Conservation (phyloP, 148 eudicot genomes). For the Pharnaceum exiguum region DNA sequence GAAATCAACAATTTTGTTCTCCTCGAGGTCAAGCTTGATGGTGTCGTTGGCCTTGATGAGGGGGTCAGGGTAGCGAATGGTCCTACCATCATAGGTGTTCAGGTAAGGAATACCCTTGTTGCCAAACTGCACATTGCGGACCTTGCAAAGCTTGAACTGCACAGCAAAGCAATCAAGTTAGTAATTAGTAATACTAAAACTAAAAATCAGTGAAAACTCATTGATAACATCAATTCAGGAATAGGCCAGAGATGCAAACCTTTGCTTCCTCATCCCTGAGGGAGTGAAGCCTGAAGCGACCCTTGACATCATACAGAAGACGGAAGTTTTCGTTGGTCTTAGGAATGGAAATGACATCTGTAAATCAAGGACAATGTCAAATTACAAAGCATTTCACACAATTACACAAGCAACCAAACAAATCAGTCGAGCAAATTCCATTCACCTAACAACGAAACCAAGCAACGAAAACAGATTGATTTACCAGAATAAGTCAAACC, state of each 20-base stretch:
- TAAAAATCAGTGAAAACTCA: too few species aligned
- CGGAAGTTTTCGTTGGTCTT: conserved; percentile 61
- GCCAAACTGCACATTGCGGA: conserved; percentile 50
- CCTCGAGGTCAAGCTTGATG: conserved; percentile 49
- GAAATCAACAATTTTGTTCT: conserved; percentile 43
- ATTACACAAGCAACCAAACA: not conserved
- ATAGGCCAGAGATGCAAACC: conserved; percentile 21
- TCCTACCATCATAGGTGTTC: conserved; percentile 57
- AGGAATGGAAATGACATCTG: conserved; percentile 63
- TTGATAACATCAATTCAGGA: too few species aligned
- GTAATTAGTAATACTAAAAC: too few species aligned
- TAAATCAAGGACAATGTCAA: not conserved
- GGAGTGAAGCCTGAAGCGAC: conserved; percentile 53
- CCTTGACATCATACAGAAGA: conserved; percentile 60
- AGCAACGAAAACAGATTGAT: too few species aligned
- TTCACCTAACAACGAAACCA: not conserved
- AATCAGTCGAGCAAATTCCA: not conserved
- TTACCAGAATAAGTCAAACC: too few species aligned
- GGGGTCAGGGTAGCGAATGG: conserved; percentile 57
- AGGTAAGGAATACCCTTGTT: conserved; percentile 53
- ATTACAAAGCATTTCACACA: not conserved
- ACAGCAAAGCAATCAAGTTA: not conserved
- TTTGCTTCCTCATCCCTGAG: conserved; percentile 59
- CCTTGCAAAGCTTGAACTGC: conserved; percentile 67
- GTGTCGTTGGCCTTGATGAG: conserved; percentile 55